A percentile compares a stretch with the other conserved stretches of the same genome.
Conservation (phyloP, 2,329 filamentous ascomycete genomes). For the Clonostachys rhizophaga region DNA sequence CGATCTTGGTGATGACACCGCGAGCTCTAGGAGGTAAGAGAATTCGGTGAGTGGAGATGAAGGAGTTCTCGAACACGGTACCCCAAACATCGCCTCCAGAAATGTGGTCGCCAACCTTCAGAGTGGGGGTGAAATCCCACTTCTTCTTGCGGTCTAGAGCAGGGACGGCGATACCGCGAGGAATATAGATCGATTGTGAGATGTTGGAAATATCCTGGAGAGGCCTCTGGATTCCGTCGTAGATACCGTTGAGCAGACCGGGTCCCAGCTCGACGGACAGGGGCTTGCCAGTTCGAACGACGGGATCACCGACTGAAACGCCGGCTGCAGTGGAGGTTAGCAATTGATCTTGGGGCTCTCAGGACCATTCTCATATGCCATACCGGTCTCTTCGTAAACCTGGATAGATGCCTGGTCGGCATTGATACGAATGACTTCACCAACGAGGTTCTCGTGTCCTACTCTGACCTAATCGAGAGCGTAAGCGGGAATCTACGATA, state of each 20-base stretch:
- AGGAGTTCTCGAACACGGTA: slow-evolving; percentile 91
- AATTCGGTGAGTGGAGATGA: slow-evolving; percentile 91
- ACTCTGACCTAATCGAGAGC: slow-evolving; percentile 67
- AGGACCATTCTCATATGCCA: slow-evolving; percentile 13
- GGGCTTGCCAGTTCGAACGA: slow-evolving; percentile 86
- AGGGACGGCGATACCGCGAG: slow-evolving; percentile 84
- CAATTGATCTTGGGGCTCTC: slow-evolving; percentile 5
- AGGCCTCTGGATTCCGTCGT: slow-evolving; percentile 97
- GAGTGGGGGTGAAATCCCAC: slow-evolving; percentile 89
- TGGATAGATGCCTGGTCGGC: slow-evolving; percentile 95
- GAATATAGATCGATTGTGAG: slow-evolving; percentile 92
- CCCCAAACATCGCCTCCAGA: slow-evolving; percentile 96
- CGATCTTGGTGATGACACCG: slow-evolving; percentile 88
- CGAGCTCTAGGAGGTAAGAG: slow-evolving; percentile 84
- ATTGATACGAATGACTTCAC: slow-evolving; percentile 97
- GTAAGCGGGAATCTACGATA: slow-evolving; percentile 2
- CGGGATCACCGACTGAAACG: slow-evolving; percentile 92
- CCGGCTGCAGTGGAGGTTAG: slow-evolving; percentile 57
- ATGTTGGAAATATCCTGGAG: slow-evolving; percentile 76
- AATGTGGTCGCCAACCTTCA: slow-evolving; percentile 96
- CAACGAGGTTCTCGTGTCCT: slow-evolving; percentile 85
- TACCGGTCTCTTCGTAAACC: slow-evolving; percentile 98
- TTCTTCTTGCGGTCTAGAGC: slow-evolving; percentile 87
- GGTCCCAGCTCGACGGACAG: slow-evolving; percentile 96
- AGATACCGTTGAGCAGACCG: slow-evolving; percentile 97